Evolutionary conservation across 257 asterid species (phyloP), one percentile per base, ranked within the genome.

Genomic region (Eucommia ulmoides): DNA sequence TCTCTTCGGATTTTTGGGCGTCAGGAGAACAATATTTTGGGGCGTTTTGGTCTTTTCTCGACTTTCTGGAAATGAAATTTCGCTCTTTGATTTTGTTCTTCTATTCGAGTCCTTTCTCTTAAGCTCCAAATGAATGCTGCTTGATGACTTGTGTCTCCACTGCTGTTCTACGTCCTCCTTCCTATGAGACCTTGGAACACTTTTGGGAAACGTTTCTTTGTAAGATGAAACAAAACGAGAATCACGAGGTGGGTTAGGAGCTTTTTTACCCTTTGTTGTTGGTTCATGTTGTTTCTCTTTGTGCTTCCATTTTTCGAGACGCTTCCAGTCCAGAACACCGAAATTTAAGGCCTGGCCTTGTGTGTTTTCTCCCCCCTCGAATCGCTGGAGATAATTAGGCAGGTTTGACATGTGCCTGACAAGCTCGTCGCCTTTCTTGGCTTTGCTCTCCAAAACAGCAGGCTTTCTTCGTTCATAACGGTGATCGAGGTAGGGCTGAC

Each of bases 281-380:
- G 94, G 89, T 81, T 83, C 72, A 24, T 72, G 88, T 23, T 18
- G 88, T 23, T 18, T 42, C 19, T 89, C 94, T 1, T 62, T 75
- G 52, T 81, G 75, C 74, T 80, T 83, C 93, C 95, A 92, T 57
- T 79, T 83, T 60, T 87, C 97, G 60, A 92, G 68, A 33, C 73
- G 74, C 64, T 74, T 77, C 94, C 95, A 91, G 54, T 86, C 97
- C 33, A 91, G 92, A 67, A 91, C 99, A 51, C 99, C 99, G 42
- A 86, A 79, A 71, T 76, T 91, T 45, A 91, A 74, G 26, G 94
- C 99, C 72, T 77, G 81, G 33, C 67, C 97, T 58, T 83, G 95
- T 56, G 75, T 26, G 51, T 67, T 81, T 19, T 65, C 74, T 50
- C 72, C 84, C 63, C 67, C 79, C 63, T 80, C 89, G 6, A 61